Evolutionary conservation across 2,329 filamentous ascomycete genomes (phyloP), one percentile per base, ranked within the genome.

Genomic region (Orbilia javanica): DNA sequence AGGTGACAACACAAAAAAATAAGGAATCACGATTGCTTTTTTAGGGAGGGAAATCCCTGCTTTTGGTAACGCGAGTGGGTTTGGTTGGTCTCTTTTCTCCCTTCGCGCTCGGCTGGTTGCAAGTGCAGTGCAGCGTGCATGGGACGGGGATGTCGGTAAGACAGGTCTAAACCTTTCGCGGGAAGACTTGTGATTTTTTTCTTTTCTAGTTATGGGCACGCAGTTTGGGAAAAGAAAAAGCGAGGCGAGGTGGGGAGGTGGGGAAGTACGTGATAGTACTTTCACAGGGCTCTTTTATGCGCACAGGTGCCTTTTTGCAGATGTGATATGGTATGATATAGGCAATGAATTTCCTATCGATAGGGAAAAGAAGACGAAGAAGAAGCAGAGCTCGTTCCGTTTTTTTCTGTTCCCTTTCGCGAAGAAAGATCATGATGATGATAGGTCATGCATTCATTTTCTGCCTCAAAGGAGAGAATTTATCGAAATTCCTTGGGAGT

Each of bases 1-100:
- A 73, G 48, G 25, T 73, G 69, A 73, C 69, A 66, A 73, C 60
- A 42, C 69, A 74, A 62, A 52, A 48, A 67, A 53, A 70, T 70
- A 52, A 62, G 42, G 66, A 62, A 27, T 8, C 27, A 22, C 31
- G 36, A 22, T 46, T 31, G 15, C 25, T 20, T 50, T 31, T 53
- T 22, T 50, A 2, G 18, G 36, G 8, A 39, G 36, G 8, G n/a
- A 15, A 11, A 39, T 15, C 11, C 36, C 22, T 50, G 5, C 10
- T 50, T 57, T 18, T 13, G 53, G 42, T 46, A 70, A 46, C 53
- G 53, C 66, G 31, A 48, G 36, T n/a, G n/a, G n/a, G n/a, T n/a
- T n/a, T n/a, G n/a, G n/a, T n/a, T n/a, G n/a, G n/a, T n/a, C n/a
- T n/a, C n/a, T n/a, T n/a, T n/a, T n/a, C n/a, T n/a, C n/a, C n/a